Evolutionary conservation across 768 basidiomycete species (phyloP), one percentile per base, ranked within the genome.

Genomic region (Leccinum boreale): DNA sequence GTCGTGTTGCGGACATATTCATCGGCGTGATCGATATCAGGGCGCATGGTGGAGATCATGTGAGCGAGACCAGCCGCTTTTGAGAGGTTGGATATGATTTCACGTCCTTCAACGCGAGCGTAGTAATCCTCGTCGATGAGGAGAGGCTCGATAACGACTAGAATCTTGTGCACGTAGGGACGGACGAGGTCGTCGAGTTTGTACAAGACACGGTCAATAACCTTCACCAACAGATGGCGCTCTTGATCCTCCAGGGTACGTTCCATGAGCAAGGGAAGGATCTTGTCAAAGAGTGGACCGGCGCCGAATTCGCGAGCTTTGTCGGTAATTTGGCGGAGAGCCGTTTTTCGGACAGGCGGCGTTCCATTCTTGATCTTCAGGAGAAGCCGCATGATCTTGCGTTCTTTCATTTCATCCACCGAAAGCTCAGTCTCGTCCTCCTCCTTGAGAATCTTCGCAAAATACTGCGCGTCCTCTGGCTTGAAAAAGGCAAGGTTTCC

Each of bases 1-100:
- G 97, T 99, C 46, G 97, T 99, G 73, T 99, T 99, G 58, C 96
- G 91, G 4, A 98, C 96, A 63, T 99, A 98, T 74, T 99, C 97
- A 70, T 99, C 96, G 46, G 97, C 94, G 66, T 98, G 96, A 74
- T 99, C 96, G 61, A 98, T 98, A 80, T 99, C 96, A 3, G 97
- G 96, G 65, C 96, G 90, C 96, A 99, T 98, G 19, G 96, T 99
- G 35, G 97, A 99, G 67, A 99, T 99, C 97, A 99, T 98, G 76
- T 99, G 97, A 3, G 97, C 96, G 24, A 99, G 87, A 75, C 97
- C 97, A 29, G 95, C 96, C 11, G 97, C 97, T 75, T 98, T 99
- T 28, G 97, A 96, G 44, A 98, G 79, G 73, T 98, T 99, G 66
- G 93, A 96, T 65, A 98, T 99, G 71, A 99, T 98, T 78, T 99